Evolutionary conservation across 2,329 filamentous ascomycete genomes (phyloP).

Genomic region (Colletotrichum neosansevieriae): DNA sequence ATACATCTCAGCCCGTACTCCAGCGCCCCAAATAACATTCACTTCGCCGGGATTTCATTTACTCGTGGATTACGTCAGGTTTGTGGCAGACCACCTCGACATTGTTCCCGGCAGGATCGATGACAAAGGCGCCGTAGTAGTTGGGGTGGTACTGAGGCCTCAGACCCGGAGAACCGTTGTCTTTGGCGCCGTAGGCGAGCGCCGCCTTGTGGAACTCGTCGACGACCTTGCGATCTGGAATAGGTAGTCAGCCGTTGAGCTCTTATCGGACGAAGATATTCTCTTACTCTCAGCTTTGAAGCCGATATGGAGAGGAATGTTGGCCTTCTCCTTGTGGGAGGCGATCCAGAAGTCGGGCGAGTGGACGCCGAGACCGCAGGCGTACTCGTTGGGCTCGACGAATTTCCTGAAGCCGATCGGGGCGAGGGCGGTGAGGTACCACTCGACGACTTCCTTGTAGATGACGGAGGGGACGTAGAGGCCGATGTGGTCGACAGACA

Average conservation of each 20-base stretch:
- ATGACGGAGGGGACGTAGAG: constrained; percentile 47
- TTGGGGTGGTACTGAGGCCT: constrained; percentile 56
- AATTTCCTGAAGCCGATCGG: constrained; percentile 52
- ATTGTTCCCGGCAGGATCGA: constrained; percentile 65
- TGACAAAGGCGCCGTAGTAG: constrained; percentile 65
- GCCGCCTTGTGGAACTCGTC: constrained; percentile 57
- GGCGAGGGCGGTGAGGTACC: constrained; percentile 51
- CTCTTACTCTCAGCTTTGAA: constrained; percentile 49
- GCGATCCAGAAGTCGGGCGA: constrained; percentile 49
- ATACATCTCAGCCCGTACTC: too few relatives aligned
- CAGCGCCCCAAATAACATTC: too few relatives aligned
- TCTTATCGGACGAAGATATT: not conserved
- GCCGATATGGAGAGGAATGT: constrained; percentile 47
- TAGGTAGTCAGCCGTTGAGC: not conserved
- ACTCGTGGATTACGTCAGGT: constrained; percentile 26
- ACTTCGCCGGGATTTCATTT: not conserved
- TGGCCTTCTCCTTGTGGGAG: constrained; percentile 33
- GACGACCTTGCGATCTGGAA: constrained; percentile 54
- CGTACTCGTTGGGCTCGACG: constrained; percentile 45
- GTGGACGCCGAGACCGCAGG: constrained; percentile 49
- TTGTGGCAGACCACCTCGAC: constrained; percentile 57
- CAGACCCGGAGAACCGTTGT: constrained; percentile 62
- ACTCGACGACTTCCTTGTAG: constrained; percentile 46
- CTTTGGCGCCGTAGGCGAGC: constrained; percentile 57
- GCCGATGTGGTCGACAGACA: constrained; percentile 52